Base-by-base conservation (phyloP, 345 rosid species). In the Citrus cavaleriei region DNA sequence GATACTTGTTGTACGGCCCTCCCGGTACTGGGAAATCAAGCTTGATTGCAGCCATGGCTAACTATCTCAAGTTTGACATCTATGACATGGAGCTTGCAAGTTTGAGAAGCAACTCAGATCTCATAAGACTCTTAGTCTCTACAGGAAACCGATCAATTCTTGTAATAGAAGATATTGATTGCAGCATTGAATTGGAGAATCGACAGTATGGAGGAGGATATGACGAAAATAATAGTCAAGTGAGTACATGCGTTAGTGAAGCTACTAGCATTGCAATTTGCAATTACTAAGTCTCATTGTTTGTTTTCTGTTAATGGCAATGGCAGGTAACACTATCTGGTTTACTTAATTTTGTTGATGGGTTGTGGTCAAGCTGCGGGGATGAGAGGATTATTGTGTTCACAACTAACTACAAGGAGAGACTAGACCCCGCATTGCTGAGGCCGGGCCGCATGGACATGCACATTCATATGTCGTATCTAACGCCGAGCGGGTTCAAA, bases 381-480 rank as follows among this genome's bases (percentile, higher is more conserved):
- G 78, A 84, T 3, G 78, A 73, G 78, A 40, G 82, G 64, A 46
- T 84, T 38, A 75, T 72, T 40, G 66, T 84, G 27, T 84, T 81
- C 71, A 78, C 86, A 13, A 80, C 83, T 0, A 80, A 84, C 42
- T 75, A 75, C n/a, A 78, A 73, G 61, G 86, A 84, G 34, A 24
- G 69, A 27, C 21, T 83, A 10, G 86, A 83, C 35, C 84, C 80
- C 21, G 86, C 86, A 42, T 35, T 80, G 58, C 54, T 80, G 22
- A 70, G 82, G 49, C 79, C 82, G 4, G 75, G 78, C 46, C 73
- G 79, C 27, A 86, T 86, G 89, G 89, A 86, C 77, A 24, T 82
- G 81, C 91, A 89, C 70, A 84, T 89, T 24, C 71, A 81, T 35
- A 64, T 89, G 86, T 82, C 90, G 0, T 85, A 87, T 30, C 81